Evolutionary conservation across 129 eudicot genomes (phyloP), one percentile per base, ranked within the genome.

Genomic region (Artemisia annua): DNA sequence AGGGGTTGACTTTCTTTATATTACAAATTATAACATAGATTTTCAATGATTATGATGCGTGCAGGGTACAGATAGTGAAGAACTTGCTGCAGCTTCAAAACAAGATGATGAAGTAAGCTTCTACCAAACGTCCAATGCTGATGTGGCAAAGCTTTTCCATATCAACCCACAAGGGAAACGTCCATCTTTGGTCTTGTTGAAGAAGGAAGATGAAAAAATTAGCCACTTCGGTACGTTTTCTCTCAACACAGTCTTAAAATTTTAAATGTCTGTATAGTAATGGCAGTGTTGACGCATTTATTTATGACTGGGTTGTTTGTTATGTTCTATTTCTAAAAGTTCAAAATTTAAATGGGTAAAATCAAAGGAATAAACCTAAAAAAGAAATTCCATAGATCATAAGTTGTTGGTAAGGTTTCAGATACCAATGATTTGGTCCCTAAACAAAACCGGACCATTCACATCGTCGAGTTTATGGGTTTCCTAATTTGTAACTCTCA

Each of bases 51-150:
- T 50, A 44, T 58, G 12, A 53, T 66, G 57, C 51, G 22, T 77
- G 72, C 73, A 91, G 97, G 97, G 96, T 69, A 73, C 81, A 68
- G 86, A 86, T 3, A 86, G 83, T 19, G 88, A 88, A 65, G 96
- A 84, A 79, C 84, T 88, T 66, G 81, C 84, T 84, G 97, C 88
- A 62, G 97, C 96, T 71, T 84, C 97, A 35, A 86, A 85, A 52
- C 82, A 81, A 57, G 96, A 86, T 65, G 92, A 88, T 76, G 92
- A 86, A 79, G 90, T 91, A 44, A 84, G 75, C 75, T 91, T 88
- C 79, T 91, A 91, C 71, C 97, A 91, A 67, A 88, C 92, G 2
- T 60, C 85, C 54, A 75, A 24, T 78, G 84, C 83, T 53, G 96
- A 91, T 58, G 86, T 91, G 62, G 97, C 97, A 62, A 86, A 82